Evolutionary conservation across 352 stramenopile species (phyloP).

Genomic region (Globisporangium paddicum): DNA sequence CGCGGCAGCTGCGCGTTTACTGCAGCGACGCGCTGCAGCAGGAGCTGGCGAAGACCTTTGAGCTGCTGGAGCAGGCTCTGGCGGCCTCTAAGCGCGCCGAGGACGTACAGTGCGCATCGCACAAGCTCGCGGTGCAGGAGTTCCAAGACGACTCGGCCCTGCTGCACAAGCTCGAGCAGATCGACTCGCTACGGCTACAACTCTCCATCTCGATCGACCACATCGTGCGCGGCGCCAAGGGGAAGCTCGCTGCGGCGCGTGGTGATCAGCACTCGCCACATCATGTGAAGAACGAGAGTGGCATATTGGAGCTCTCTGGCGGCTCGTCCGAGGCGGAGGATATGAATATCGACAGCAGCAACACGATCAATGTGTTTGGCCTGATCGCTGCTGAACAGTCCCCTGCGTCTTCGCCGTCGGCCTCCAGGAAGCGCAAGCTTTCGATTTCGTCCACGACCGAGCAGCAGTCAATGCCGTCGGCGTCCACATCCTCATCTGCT

Average conservation of each 20-base stretch:
- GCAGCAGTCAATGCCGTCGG: neutral
- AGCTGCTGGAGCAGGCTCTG: slow-evolving; percentile 12
- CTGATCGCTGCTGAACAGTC: neutral
- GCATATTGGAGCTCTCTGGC: neutral
- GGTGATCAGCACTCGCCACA: neutral
- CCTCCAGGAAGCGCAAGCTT: slow-evolving; percentile 11
- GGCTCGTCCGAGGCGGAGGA: neutral
- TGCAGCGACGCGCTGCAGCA: slow-evolving; percentile 17
- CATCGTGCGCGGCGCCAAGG: slow-evolving; percentile 3
- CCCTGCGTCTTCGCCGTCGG: neutral
- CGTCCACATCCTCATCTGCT: neutral
- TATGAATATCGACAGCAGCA: neutral
- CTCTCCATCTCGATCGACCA: slow-evolving; percentile 15
- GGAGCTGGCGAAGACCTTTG: slow-evolving; percentile 12
- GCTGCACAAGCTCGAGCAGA: slow-evolving; percentile 8
- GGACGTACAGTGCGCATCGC: slow-evolving; percentile 17
- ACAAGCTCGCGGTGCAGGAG: slow-evolving; percentile 7
- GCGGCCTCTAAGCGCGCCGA: slow-evolving; percentile 12
- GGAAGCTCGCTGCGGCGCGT: neutral
- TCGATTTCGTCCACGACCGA: slow-evolving; percentile 8
- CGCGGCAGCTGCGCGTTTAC: slow-evolving; percentile 15
- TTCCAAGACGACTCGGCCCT: slow-evolving; percentile 13
- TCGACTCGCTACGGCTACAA: slow-evolving; percentile 14
- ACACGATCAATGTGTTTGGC: slow-evolving; percentile 6
- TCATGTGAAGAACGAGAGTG: slow-evolving; percentile 5